These are phyloP conservation scores for Fomitopsis pinicola DNA, from an alignment of 1,284 basidiomycete genomes.

Conservation along the genomic window DNA sequence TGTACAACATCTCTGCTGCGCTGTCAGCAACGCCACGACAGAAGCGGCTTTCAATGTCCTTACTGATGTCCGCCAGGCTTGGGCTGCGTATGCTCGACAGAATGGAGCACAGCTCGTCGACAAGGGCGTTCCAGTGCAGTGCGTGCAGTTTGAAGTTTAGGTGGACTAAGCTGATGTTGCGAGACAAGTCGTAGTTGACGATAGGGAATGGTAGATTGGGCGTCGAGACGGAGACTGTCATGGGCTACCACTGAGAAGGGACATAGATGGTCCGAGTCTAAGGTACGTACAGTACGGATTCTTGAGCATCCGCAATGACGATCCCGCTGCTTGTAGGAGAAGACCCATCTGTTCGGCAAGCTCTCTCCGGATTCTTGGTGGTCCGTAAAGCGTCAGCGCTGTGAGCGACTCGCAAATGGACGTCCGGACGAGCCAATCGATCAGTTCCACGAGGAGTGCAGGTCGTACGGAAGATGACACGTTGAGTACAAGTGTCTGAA, in stretches of 20 bases:
- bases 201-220: background rate
- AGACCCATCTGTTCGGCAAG: background rate
- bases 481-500: background rate
- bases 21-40: background rate
- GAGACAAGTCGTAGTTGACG: background rate
- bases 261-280: background rate
- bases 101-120: background rate
- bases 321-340: background rate
- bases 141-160: background rate
- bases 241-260: too few relatives aligned
- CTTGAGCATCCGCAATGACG: background rate
- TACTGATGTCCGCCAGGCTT: background rate
- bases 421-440: background rate
- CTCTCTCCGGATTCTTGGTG: background rate
- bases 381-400: background rate
- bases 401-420: background rate
- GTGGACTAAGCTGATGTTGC: background rate
- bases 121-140: background rate
- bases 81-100: background rate
- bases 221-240: background rate
- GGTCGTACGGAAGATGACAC: background rate
- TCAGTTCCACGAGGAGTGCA: background rate
- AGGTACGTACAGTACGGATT: background rate
- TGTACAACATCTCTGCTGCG: background rate
- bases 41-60: background rate